Evolutionary conservation across 148 eudicot species (phyloP).

Genomic region (Cornus florida): DNA sequence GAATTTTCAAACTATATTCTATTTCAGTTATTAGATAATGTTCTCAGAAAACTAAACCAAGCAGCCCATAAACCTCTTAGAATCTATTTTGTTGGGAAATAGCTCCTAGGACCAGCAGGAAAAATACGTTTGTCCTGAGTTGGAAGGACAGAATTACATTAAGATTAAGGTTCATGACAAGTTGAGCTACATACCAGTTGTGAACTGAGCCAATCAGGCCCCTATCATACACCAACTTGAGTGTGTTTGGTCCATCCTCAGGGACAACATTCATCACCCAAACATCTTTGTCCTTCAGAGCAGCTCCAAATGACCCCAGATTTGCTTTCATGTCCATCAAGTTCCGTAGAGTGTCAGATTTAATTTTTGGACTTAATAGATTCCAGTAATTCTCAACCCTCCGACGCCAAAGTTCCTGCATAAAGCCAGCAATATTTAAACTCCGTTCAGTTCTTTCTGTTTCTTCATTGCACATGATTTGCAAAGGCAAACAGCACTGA

Average conservation of each 20-base stretch:
- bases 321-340: slow-evolving; percentile 98
- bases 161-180: background rate
- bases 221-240: slow-evolving; percentile 84
- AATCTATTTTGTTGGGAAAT: background rate
- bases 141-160: background rate
- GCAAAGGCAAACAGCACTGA: background rate
- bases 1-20: too few species aligned
- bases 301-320: slow-evolving; percentile 95
- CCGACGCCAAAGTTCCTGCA: slow-evolving; percentile 79
- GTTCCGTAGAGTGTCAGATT: slow-evolving; percentile 73
- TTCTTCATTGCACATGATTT: slow-evolving; percentile 1
- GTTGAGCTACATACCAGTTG: slow-evolving; percentile 62
- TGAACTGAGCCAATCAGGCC: slow-evolving; percentile 89
- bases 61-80: too few species aligned
- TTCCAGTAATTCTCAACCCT: slow-evolving; percentile 90
- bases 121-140: background rate
- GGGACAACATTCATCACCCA: slow-evolving; percentile 99
- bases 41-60: too few species aligned
- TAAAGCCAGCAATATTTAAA: slow-evolving; percentile 6
- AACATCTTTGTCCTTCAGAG: slow-evolving; percentile 83
- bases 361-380: slow-evolving; percentile 70
- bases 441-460: background rate
- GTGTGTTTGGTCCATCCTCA: slow-evolving; percentile 96
- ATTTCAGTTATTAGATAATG: too few species aligned
- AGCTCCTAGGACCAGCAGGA: background rate